phyloP scores from a whole-genome alignment of 2,329 filamentous ascomycete species.

The Nannizzia gypsea region DNA sequence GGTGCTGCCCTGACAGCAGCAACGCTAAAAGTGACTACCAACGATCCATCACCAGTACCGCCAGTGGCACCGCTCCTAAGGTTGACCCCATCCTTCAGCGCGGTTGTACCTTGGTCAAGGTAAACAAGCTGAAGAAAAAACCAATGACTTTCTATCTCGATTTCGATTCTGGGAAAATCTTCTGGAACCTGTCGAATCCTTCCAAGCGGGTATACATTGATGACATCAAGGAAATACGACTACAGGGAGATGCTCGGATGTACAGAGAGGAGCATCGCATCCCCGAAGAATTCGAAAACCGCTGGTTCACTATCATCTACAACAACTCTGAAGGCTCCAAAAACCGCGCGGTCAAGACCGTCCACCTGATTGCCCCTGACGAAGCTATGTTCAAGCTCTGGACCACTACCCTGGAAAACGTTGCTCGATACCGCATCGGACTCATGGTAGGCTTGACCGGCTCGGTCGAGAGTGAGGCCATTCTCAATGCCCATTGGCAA shows the following conservation, averaged over 20 bases:
- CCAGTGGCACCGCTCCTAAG: constrained; percentile 47
- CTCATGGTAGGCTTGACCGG: constrained; percentile 82
- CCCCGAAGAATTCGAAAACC: constrained; percentile 52
- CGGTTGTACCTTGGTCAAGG: constrained; percentile 67
- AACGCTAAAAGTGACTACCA: constrained; percentile 29
- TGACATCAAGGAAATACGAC: constrained; percentile 82
- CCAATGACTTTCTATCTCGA: constrained; percentile 69
- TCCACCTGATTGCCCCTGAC: constrained; percentile 76
- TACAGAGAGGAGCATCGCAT: constrained; percentile 76
- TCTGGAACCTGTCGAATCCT: constrained; percentile 68
- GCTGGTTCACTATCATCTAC: constrained; percentile 88
- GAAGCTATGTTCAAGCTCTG: constrained; percentile 62
- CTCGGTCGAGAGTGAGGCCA: constrained; percentile 61
- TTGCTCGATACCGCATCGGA: constrained; percentile 75
- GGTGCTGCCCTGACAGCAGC: constrained; percentile 32
- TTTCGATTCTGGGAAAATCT: constrained; percentile 70
- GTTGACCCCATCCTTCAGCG: constrained; percentile 65
- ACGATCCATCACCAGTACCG: constrained; percentile 24
- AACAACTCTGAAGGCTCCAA: constrained; percentile 65
- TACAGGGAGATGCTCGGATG: constrained; percentile 71
- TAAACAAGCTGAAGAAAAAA: constrained; percentile 70
- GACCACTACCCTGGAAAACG: constrained; percentile 71
- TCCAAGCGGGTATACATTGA: constrained; percentile 87
- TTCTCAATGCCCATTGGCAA: constrained; percentile 74
- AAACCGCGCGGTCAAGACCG: constrained; percentile 56